A percentile compares a stretch with the other conserved stretches of the same genome.
phyloP scores from a whole-genome alignment of 2,329 filamentous ascomycete genomes.

The Fusarium acutatum region DNA sequence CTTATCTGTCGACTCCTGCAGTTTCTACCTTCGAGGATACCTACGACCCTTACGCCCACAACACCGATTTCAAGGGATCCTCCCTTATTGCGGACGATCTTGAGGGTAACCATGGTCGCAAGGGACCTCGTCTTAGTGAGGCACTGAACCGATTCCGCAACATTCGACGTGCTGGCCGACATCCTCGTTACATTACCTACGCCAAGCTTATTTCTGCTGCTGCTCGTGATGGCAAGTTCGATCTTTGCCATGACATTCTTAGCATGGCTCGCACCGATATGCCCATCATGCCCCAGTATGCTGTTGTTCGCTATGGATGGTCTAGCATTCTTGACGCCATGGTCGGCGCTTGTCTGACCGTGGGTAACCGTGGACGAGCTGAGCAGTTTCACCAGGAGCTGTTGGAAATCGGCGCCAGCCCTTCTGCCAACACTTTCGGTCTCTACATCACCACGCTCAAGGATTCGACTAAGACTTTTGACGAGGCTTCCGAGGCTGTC shows the following conservation, averaged over 20 bases:
- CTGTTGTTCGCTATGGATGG: conserved; percentile 93
- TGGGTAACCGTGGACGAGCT: conserved; percentile 82
- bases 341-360: conserved; percentile 88
- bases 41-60: conserved; percentile 90
- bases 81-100: conserved; percentile 89
- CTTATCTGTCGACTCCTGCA: conserved; percentile 63
- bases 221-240: conserved; percentile 83
- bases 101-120: conserved; percentile 79
- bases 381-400: conserved; percentile 92
- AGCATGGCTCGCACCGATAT: conserved; percentile 90
- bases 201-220: conserved; percentile 93
- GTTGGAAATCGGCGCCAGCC: conserved; percentile 86
- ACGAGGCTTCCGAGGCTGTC: conserved; percentile 95
- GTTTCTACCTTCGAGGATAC: conserved; percentile 77
- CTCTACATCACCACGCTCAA: conserved; percentile 99
- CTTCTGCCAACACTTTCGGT: conserved; percentile 96
- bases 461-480: conserved; percentile 96
- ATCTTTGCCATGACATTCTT: conserved; percentile 85
- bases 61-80: conserved; percentile 92
- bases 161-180: conserved; percentile 89
- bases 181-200: conserved; percentile 95
- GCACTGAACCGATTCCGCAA: conserved; percentile 87
- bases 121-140: conserved; percentile 78
- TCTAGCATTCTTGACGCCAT: conserved; percentile 95
- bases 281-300: conserved; percentile 83